phyloP scores from a whole-genome alignment of 2,329 filamentous ascomycete genomes.

The Aureobasidium sp. region DNA sequence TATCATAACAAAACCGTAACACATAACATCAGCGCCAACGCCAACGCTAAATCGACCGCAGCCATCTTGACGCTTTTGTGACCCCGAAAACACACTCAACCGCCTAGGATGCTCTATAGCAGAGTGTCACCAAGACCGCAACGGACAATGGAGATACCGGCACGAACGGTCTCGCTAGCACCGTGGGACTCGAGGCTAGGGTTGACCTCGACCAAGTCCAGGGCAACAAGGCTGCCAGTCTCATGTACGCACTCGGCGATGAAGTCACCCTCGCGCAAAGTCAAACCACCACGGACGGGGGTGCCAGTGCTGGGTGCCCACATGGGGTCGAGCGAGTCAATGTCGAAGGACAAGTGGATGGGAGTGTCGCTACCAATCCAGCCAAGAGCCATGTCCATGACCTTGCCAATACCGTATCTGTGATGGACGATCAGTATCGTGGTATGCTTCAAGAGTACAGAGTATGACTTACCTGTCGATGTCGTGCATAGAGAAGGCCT shows the following conservation, averaged over 20 bases:
- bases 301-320: conserved; percentile 96
- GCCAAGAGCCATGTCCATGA: conserved; percentile 96
- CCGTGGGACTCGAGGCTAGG: conserved; percentile 46
- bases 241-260: conserved; percentile 66
- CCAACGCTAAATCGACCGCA: conserved; percentile 5
- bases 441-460: conserved; percentile 8
- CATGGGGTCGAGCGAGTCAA: conserved; percentile 90
- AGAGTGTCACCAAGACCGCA: conserved; percentile 89
- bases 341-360: conserved; percentile 94
- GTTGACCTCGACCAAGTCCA: conserved; percentile 51
- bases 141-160: conserved; percentile 77
- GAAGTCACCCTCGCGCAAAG: conserved; percentile 89
- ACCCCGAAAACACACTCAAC: background rate
- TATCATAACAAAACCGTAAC: background rate
- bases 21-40: conserved; percentile 10
- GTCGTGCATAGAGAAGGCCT: conserved; percentile 97
- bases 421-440: background rate
- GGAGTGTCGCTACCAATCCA: conserved; percentile 92
- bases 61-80: background rate
- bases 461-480: conserved; percentile 64
- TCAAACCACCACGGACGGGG: conserved; percentile 85
- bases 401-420: conserved; percentile 84
- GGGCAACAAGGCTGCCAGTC: conserved; percentile 48
- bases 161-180: conserved; percentile 77
- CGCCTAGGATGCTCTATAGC: conserved; percentile 44